A percentile compares a stretch with the other conserved stretches of the same genome.
phyloP scores from a whole-genome alignment of 345 rosid genomes.

The Dimocarpus longan region DNA sequence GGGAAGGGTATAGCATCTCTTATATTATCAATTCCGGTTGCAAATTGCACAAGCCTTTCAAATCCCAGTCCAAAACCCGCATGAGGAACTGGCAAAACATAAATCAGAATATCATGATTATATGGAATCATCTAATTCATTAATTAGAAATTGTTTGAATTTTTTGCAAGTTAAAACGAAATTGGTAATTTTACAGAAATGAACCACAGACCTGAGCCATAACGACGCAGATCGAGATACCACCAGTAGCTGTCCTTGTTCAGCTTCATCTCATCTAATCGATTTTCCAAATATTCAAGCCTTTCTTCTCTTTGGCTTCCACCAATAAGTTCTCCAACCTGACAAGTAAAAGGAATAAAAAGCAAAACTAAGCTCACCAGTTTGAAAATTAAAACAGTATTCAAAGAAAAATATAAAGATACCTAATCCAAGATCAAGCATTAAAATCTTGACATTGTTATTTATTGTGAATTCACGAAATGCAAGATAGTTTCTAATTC shows the following conservation, averaged over 20 bases:
- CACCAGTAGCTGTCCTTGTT: constrained; percentile 91
- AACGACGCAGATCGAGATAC: constrained; percentile 96
- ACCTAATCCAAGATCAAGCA: background rate
- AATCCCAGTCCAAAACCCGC: constrained; percentile 96
- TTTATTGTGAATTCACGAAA: background rate
- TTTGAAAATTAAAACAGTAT: background rate
- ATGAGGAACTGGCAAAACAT: constrained; percentile 76
- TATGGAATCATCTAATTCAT: background rate
- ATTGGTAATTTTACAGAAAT: background rate
- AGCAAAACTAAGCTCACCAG: background rate
- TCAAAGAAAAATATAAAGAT: background rate
- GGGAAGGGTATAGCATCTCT: constrained; percentile 97
- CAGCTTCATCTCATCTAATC: constrained; percentile 75
- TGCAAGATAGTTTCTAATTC: background rate
- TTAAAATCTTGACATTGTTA: background rate
- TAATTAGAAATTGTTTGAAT: background rate
- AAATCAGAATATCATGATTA: constrained; percentile 2
- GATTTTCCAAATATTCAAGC: constrained; percentile 75
- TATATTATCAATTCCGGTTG: constrained; percentile 90
- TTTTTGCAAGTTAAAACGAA: background rate
- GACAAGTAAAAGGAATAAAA: constrained; percentile 14
- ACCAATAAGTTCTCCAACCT: constrained; percentile 97
- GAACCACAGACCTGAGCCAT: constrained; percentile 79
- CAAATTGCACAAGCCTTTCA: constrained; percentile 96
- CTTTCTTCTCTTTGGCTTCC: constrained; percentile 99